phyloP scores from a whole-genome alignment of 1,139 yeast genomes.

The Eremothecium coryli region DNA sequence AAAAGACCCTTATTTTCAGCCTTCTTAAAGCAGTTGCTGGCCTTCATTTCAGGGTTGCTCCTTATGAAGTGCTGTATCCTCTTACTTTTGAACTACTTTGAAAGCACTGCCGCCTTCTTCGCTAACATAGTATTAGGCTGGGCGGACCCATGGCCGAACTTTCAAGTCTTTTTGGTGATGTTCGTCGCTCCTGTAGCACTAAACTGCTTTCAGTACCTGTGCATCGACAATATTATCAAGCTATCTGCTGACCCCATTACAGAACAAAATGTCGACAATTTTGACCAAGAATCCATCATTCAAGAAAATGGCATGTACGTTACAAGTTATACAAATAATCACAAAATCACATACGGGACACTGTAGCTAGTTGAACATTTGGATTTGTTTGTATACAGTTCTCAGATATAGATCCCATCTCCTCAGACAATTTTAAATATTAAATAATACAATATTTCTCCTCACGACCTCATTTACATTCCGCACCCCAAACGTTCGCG shows the following conservation, averaged over 20 bases:
- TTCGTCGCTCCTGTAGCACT: conserved; percentile 67
- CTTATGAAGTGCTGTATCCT: conserved; percentile 49
- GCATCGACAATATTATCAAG: conserved; percentile 82
- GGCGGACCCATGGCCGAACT: conserved; percentile 69
- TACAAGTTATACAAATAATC: neutral
- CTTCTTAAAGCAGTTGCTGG: conserved; percentile 61
- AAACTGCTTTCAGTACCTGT: conserved; percentile 79
- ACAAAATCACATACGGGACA: neutral
- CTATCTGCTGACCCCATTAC: conserved; percentile 33
- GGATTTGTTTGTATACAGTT: no score
- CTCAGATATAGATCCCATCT: no score
- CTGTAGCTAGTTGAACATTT: no score
- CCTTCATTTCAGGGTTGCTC: conserved; percentile 53
- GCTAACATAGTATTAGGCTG: conserved; percentile 62
- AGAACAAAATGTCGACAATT: conserved; percentile 18
- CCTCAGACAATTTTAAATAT: no score
- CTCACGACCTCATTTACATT: no score
- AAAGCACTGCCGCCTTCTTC: conserved; percentile 35
- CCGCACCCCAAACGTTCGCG: no score
- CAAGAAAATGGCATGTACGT: conserved; percentile 6
- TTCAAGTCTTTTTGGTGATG: conserved; percentile 82
- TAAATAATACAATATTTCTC: no score
- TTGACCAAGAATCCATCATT: conserved; percentile 16
- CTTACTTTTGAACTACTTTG: conserved; percentile 47
- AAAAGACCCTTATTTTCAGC: conserved; percentile 56